These are phyloP conservation scores for Saccharum officinarum DNA, from an alignment of 176 grass and related monocot species.

Conservation along the genomic window DNA sequence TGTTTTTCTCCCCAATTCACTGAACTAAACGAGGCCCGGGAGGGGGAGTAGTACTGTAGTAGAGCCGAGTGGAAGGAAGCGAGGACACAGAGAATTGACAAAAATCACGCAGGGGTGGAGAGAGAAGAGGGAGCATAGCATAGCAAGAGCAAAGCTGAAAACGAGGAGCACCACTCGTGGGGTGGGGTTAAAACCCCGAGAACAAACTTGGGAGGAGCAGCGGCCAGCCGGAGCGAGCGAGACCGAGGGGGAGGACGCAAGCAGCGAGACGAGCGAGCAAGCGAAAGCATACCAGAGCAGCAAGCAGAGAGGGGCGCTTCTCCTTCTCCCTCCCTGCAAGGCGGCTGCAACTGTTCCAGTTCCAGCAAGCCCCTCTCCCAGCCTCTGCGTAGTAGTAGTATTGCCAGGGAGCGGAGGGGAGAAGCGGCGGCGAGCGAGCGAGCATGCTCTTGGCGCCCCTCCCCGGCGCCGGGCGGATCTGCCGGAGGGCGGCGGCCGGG, in stretches of 20 bases:
- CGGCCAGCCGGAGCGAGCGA: neutral
- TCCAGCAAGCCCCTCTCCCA: neutral
- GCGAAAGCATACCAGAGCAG: neutral
- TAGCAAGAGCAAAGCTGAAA: conserved; percentile 12
- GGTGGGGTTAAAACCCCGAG: conserved; percentile 74
- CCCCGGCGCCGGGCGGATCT: conserved; percentile 51
- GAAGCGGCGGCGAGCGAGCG: conserved; percentile 1
- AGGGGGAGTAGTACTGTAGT: too few species aligned
- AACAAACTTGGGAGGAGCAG: conserved; percentile 34
- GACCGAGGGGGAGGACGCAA: neutral
- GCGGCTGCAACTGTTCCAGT: neutral
- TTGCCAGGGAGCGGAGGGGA: too few species aligned
- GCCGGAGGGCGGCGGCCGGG: conserved; percentile 25
- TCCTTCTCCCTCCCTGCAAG: too few species aligned
- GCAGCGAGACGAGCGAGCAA: conserved; percentile 3
- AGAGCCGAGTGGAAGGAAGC: neutral
- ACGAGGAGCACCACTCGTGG: conserved; percentile 63
- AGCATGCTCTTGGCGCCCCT: conserved; percentile 36
- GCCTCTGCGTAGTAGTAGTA: too few species aligned
- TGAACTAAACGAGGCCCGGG: too few species aligned
- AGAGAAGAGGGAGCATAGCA: too few species aligned
- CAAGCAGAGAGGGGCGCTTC: neutral
- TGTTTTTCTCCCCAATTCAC: too few species aligned
- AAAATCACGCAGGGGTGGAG: too few species aligned
- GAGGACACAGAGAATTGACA: conserved; percentile 27